A percentile compares a stretch with the other conserved stretches of the same genome.
These are phyloP conservation scores for Agaricus subrufescens DNA, from an alignment of 768 basidiomycete species.

Conservation along the genomic window DNA sequence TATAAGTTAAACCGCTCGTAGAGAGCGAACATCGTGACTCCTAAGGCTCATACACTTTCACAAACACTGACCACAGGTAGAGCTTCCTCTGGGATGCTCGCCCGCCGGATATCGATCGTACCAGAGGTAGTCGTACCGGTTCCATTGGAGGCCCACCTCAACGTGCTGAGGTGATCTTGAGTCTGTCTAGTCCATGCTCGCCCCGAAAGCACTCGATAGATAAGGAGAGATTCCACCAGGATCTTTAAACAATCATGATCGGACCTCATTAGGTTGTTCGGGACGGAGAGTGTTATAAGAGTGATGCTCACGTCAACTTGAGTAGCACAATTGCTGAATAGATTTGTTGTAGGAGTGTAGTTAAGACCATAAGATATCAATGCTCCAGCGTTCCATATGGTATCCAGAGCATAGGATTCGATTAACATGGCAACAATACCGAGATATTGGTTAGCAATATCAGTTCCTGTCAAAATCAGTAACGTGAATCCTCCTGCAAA, in stretches of 20 bases:
- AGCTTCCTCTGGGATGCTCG: no score
- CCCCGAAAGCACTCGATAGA: background rate
- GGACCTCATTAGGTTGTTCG: no score
- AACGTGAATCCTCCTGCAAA: no score
- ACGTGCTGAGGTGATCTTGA: background rate
- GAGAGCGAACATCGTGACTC: no score
- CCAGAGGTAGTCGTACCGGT: no score
- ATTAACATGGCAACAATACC: background rate
- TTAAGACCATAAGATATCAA: background rate
- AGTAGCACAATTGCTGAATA: background rate
- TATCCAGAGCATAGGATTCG: constrained; percentile 3
- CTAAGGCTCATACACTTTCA: no score
- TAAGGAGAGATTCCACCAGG: background rate
- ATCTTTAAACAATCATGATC: background rate
- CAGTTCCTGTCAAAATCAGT: background rate
- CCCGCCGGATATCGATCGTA: no score
- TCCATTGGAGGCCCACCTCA: background rate
- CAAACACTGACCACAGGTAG: no score
- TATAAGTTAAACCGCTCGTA: no score
- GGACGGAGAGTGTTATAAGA: no score
- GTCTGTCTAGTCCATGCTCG: background rate
- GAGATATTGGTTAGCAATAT: background rate
- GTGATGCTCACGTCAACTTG: background rate
- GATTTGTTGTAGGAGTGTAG: background rate
- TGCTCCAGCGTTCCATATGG: background rate